Evolutionary conservation across 2,329 filamentous ascomycete genomes (phyloP).

Genomic region (Fonsecaea pugnacius): DNA sequence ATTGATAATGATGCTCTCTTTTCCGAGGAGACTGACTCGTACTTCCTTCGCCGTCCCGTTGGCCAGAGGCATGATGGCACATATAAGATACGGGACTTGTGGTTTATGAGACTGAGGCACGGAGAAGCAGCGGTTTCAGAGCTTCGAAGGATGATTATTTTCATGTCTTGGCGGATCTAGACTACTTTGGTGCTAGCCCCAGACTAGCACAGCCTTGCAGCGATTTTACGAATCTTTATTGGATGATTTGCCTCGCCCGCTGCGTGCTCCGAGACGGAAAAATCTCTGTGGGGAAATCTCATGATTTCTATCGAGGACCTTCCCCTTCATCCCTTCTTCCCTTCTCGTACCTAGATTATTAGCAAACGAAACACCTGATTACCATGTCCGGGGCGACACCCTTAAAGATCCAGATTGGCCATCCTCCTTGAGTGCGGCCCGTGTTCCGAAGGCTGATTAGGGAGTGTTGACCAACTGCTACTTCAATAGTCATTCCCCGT

Average conservation of each 20-base stretch:
- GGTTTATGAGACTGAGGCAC: constrained; percentile 1
- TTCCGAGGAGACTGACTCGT: constrained; percentile 78
- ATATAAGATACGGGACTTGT: not conserved
- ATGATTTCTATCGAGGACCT: too few relatives aligned
- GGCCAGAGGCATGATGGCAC: constrained; percentile 30
- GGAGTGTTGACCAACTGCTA: not conserved
- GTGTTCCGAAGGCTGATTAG: not conserved
- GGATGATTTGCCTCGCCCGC: not conserved
- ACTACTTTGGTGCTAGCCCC: not conserved
- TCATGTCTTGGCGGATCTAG: constrained; percentile 27
- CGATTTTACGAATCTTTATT: not conserved
- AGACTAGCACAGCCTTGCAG: constrained; percentile 28
- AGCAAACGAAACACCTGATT: too few relatives aligned
- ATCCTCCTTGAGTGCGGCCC: not conserved
- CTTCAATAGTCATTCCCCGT: constrained; percentile 34
- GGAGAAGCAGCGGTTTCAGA: constrained; percentile 3
- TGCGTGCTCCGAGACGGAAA: not conserved
- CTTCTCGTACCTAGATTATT: too few relatives aligned
- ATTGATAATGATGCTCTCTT: constrained; percentile 88
- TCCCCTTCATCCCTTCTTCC: too few relatives aligned
- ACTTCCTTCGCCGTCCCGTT: constrained; percentile 35
- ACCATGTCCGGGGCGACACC: too few relatives aligned
- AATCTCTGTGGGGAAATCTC: not conserved
- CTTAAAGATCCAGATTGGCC: too few relatives aligned
- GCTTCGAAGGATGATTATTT: constrained; percentile 27